These are phyloP conservation scores for Neurospora sp. DNA, from an alignment of 495 filamentous ascomycete genomes.

Conservation along the genomic window DNA sequence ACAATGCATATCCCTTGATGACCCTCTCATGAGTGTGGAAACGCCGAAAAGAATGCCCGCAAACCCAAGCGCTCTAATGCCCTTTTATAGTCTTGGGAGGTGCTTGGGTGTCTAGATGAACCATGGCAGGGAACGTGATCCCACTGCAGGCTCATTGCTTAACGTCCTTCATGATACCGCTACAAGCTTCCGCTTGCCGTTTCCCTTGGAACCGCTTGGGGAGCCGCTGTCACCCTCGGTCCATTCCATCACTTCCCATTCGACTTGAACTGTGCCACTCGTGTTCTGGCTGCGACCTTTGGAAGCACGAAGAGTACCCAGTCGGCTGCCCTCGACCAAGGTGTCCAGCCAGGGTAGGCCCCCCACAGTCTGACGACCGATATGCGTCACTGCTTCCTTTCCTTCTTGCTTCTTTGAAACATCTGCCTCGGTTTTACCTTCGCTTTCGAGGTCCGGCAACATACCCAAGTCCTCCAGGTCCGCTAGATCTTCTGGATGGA, in stretches of 20 bases:
- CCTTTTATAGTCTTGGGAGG: neutral
- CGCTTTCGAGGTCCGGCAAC: constrained; percentile 37
- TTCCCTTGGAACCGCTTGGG: constrained; percentile 21
- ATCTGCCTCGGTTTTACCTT: constrained; percentile 26
- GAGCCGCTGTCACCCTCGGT: constrained; percentile 47
- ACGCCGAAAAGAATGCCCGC: neutral
- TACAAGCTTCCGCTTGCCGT: constrained; percentile 44
- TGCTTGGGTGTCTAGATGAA: neutral
- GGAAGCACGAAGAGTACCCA: constrained; percentile 55
- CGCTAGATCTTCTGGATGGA: constrained; percentile 54
- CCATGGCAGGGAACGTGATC: neutral
- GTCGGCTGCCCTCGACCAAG: constrained; percentile 61
- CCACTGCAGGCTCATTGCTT: neutral
- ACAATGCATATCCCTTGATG: neutral
- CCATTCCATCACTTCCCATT: constrained; percentile 83
- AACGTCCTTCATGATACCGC: constrained; percentile 9
- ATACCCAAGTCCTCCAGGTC: constrained; percentile 59
- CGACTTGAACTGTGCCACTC: constrained; percentile 52
- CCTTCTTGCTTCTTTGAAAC: constrained; percentile 1
- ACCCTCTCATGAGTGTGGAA: neutral
- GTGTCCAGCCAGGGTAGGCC: constrained; percentile 72
- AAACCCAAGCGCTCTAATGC: neutral
- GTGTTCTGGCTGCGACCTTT: constrained; percentile 45
- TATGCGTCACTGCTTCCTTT: constrained; percentile 10
- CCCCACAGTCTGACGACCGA: constrained; percentile 30